phyloP scores from a whole-genome alignment of 148 eudicot species.

The Silene conica region DNA sequence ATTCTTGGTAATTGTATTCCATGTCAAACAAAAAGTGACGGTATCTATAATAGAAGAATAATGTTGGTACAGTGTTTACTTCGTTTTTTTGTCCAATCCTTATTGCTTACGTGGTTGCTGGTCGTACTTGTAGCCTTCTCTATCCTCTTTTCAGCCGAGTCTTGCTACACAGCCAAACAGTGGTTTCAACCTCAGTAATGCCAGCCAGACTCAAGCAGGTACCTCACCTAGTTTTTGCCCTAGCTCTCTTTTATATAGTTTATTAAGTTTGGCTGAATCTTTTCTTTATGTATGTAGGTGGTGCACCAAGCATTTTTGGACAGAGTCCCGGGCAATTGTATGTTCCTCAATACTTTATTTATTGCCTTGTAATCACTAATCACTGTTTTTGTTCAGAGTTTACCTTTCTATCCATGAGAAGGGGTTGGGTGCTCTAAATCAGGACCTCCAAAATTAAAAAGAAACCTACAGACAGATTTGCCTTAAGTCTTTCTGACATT shows the following conservation, averaged over 20 bases:
- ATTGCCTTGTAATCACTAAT: neutral
- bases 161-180: constrained; percentile 54
- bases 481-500: neutral
- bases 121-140: constrained; percentile 54
- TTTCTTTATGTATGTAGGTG: constrained; percentile 36
- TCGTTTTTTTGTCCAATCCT: neutral
- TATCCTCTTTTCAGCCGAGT: constrained; percentile 55
- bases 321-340: constrained; percentile 78
- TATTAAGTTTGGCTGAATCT: constrained; percentile 11
- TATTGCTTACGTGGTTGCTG: neutral
- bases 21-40: neutral
- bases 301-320: constrained; percentile 56
- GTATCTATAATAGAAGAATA: neutral
- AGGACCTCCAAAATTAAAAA: neutral
- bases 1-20: too few species aligned
- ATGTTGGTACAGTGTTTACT: neutral
- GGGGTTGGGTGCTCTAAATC: neutral
- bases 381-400: neutral
- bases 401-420: neutral
- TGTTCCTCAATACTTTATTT: constrained; percentile 22
- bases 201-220: constrained; percentile 72
- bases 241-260: neutral
- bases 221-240: neutral
- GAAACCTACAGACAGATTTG: neutral
- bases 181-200: constrained; percentile 44